Evolutionary conservation across 139 green algal species (phyloP), one percentile per base, ranked within the genome.

Genomic region (Pleodorina starrii): DNA sequence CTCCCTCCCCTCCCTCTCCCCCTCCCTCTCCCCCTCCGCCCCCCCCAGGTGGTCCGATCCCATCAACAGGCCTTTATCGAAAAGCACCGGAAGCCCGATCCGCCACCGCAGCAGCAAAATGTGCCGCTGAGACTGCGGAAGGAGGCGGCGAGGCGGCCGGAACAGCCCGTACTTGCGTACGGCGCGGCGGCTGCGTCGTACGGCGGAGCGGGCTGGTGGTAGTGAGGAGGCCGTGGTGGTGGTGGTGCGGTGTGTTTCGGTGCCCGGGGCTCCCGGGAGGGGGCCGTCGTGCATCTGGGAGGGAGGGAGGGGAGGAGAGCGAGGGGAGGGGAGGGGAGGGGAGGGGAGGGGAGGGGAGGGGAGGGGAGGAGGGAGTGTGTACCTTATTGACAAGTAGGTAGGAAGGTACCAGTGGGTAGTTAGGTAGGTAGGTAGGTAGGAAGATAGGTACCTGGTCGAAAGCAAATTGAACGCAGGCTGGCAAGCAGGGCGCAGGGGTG

Each of bases 51-150:
- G 14, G 82, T 88, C 2, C 66, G 66, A 2, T 63, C 82, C 7
- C 57, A 50, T 36, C 82, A 88, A 63, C 82, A 88, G 60, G 66
- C 63, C 59, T 88, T 42, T 44, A 40, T 80, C 0, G 60, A 88
- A 3, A 88, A 88, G 46, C 63, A 69, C 17, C 32, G 32, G 0
- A 88, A 88, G 66, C 44, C 63, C 16, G n/a, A n/a, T n/a, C n/a
- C 44, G 43, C n/a, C 21, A 5, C 63, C 63, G 44, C 19, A 38
- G 29, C 42, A 43, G 66, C 44, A 32, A 2, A 29, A 12, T 40
- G 38, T 60, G 79, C 82, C 82, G 82, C 63, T 88, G 21, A 51
- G 82, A 19, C 57, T 46, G 63, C 63, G 82, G 32, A 54, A 50
- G 66, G 82, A 71, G 35, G 82, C 46, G n/a, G 43, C n/a, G 40